phyloP scores from a whole-genome alignment of 495 filamentous ascomycete species.

The Geoglossum glabrum region DNA sequence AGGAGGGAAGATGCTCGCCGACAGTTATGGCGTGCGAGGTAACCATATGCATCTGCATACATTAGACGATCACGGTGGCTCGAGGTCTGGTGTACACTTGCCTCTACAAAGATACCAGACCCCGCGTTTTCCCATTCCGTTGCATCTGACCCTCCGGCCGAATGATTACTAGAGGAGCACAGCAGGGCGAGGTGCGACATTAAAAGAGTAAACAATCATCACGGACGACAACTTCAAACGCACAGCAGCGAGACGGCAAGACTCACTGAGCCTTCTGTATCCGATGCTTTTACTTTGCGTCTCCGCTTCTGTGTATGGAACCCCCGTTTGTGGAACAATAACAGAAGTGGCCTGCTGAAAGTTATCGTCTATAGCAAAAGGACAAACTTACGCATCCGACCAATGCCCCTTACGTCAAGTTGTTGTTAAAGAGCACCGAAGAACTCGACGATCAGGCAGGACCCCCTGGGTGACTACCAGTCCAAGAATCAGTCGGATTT shows the following conservation, averaged over 20 bases:
- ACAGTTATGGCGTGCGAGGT: too few relatives aligned
- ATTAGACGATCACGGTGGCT: neutral
- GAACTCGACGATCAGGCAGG: too few relatives aligned
- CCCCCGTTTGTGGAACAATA: neutral
- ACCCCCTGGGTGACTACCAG: too few relatives aligned
- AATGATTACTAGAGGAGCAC: neutral
- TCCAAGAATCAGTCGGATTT: too few relatives aligned
- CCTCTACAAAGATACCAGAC: neutral
- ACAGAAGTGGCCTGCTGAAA: neutral
- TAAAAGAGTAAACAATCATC: neutral
- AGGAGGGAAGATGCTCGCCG: neutral
- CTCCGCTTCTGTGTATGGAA: neutral
- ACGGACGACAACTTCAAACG: neutral
- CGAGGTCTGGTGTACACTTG: neutral
- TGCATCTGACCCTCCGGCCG: neutral
- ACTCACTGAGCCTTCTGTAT: neutral
- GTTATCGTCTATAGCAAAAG: neutral
- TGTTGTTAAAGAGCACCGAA: too few relatives aligned
- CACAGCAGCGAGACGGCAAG: neutral
- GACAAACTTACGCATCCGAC: neutral
- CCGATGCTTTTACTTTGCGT: neutral
- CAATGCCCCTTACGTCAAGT: neutral
- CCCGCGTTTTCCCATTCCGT: neutral
- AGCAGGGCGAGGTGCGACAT: neutral
- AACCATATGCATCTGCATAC: too few relatives aligned